Evolutionary conservation across 768 basidiomycete species (phyloP).

Genomic region (Rhizopogon salebrosus): DNA sequence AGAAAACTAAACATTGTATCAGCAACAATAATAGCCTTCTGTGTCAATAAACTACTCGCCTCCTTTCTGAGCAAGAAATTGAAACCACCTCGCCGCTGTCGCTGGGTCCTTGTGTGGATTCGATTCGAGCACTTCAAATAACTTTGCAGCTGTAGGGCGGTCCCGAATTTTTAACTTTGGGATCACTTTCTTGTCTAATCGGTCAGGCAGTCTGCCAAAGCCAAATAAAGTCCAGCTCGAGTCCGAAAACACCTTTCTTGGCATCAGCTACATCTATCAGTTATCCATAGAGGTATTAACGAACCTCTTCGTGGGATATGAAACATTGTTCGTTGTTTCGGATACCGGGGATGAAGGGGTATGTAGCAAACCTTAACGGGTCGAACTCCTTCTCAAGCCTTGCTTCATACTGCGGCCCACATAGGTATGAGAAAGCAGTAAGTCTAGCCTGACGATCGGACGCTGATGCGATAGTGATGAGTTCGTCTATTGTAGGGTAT

Average conservation of each 20-base stretch:
- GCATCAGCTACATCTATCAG: not conserved
- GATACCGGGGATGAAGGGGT: slow-evolving; percentile 72
- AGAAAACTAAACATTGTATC: slow-evolving; percentile 42
- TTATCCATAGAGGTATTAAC: not conserved
- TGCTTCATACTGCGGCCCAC: not conserved
- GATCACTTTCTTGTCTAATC: slow-evolving; percentile 40
- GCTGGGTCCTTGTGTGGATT: slow-evolving; percentile 46
- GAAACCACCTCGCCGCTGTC: slow-evolving; percentile 58
- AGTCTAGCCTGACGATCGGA: slow-evolving; percentile 38
- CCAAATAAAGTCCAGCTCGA: slow-evolving; percentile 63
- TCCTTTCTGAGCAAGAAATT: slow-evolving; percentile 51
- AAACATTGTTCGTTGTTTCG: not conserved
- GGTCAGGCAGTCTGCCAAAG: slow-evolving; percentile 54
- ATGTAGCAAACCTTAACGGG: slow-evolving; percentile 40
- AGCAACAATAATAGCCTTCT: not conserved
- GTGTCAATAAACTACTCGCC: slow-evolving; percentile 26
- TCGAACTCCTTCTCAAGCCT: slow-evolving; percentile 15
- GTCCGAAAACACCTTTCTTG: slow-evolving; percentile 56
- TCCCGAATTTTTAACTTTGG: slow-evolving; percentile 57
- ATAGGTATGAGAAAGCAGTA: slow-evolving; percentile 58
- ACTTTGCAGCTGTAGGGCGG: slow-evolving; percentile 52
- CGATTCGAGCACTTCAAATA: slow-evolving; percentile 50
- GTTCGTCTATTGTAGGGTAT: not conserved
- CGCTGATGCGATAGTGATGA: not conserved
- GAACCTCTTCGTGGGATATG: not conserved